Evolutionary conservation across 2,329 filamentous ascomycete species (phyloP), one percentile per base, ranked within the genome.

Genomic region (Penicillium sp.): DNA sequence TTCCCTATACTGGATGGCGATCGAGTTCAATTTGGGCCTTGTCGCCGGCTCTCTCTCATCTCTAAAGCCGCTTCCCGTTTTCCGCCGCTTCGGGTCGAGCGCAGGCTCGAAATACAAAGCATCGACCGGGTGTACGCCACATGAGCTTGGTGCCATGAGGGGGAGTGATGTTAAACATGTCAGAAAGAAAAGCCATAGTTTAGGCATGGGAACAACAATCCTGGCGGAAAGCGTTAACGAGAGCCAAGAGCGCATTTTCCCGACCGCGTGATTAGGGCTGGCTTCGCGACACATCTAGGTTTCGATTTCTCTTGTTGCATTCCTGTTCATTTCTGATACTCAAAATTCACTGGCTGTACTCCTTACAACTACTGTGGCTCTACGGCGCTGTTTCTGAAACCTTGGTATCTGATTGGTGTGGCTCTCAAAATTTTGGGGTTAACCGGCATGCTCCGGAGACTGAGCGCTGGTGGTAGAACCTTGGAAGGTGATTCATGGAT

Each of bases 11-110:
- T 65, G 60, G 59, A 66, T 67, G 65, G 54, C 56, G 7, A 53
- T 65, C 9, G 65, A 67, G 27, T 67, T 67, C 56, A 62, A 62
- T 10, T 47, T 67, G 8, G 49, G 49, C 10, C 62, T 66, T 9
- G 54, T 64, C 14, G 50, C 63, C 8, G 63, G 63, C 11, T 65
- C 63, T 6, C 58, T 65, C 9, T 61, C 62, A 0, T 65, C 62
- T 14, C 29, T 62, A 10, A 26, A 23, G 50, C 55, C 55, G 4
- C 21, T 58, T 23, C 52, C 55, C 3, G 19, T 58, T 10, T 58
- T 58, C 19, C 52, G 55, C 11, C 47, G 55, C 31, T 58, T 58
- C 33, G 55, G 55, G 4, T 58, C 55, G 2, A 58, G 23, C 16
- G 37, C 14, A 50, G 21, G 29, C 13, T 55, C 45, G 2, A 23